These are phyloP conservation scores for Kokia cookei DNA, from an alignment of 441 rosid genomes.

Conservation along the genomic window DNA sequence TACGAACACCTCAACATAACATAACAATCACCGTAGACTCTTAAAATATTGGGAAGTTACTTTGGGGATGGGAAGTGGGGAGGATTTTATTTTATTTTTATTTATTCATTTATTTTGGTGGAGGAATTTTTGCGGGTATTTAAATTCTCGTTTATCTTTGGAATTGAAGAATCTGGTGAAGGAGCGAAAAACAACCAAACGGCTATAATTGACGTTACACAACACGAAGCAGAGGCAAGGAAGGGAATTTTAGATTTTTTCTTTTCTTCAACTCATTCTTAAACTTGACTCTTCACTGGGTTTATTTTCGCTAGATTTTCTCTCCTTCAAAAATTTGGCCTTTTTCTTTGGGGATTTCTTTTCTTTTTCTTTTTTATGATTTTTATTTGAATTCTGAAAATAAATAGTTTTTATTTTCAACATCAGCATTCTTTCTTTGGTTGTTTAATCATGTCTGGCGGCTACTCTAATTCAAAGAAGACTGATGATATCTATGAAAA, in stretches of 20 bases:
- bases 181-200: constrained; percentile 31
- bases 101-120: not conserved
- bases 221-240: not conserved
- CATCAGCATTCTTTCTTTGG: not conserved
- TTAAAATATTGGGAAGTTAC: not conserved
- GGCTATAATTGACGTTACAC: constrained; percentile 44
- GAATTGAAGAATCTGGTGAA: not conserved
- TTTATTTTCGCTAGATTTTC: constrained; percentile 7
- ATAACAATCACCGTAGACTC: too few relatives aligned
- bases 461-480: constrained; percentile 75
- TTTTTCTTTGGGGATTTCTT: not conserved
- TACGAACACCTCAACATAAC: not conserved
- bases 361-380: too few relatives aligned
- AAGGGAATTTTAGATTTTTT: not conserved
- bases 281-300: not conserved
- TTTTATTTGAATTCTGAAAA: constrained; percentile 18
- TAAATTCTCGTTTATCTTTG: not conserved
- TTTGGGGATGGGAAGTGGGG: not conserved
- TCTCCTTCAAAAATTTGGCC: not conserved
- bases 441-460: constrained; percentile 57
- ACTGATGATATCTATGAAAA: constrained; percentile 72
- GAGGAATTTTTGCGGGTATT: not conserved
- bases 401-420: not conserved
- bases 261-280: constrained; percentile 2
- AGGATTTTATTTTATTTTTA: not conserved